Conservation (phyloP, 805 yeast genomes). For the Cyberlindnera mycetangii region DNA sequence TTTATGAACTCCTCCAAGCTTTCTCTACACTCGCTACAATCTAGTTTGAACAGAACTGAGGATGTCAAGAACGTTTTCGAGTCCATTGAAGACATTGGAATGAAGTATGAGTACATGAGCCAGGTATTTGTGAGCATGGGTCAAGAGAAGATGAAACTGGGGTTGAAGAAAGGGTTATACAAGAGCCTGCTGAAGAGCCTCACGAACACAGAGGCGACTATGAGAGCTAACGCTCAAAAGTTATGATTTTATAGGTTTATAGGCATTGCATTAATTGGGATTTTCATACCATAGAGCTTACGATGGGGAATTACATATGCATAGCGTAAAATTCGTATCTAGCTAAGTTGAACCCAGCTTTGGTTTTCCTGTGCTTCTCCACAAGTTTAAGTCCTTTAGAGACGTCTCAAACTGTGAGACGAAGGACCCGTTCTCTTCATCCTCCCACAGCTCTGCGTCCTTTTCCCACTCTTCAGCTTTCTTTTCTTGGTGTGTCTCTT, state of each 20-base stretch:
- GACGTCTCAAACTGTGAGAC: neutral
- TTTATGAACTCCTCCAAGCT: slow-evolving; percentile 20
- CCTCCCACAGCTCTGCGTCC: slow-evolving; percentile 5
- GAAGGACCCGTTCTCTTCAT: slow-evolving; percentile 1
- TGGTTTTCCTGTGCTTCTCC: neutral
- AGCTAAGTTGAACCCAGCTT: too few species aligned
- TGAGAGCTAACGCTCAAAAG: slow-evolving; percentile 1
- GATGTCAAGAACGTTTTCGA: slow-evolving; percentile 18
- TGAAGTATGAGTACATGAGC: slow-evolving; percentile 20
- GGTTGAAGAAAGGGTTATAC: slow-evolving; percentile 16
- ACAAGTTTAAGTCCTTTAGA: neutral
- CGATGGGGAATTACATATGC: neutral
- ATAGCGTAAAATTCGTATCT: too few species aligned
- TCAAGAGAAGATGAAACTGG: slow-evolving; percentile 17
- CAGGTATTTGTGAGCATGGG: slow-evolving; percentile 23
- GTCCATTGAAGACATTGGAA: slow-evolving; percentile 18
- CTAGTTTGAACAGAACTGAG: slow-evolving; percentile 14
- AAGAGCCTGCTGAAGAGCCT: slow-evolving; percentile 15
- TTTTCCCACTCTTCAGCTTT: slow-evolving; percentile 8
- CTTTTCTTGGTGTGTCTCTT: slow-evolving; percentile 2
- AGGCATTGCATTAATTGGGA: neutral
- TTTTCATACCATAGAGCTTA: too few species aligned
- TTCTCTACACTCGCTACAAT: slow-evolving; percentile 10
- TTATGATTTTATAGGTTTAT: neutral
- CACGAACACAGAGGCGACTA: slow-evolving; percentile 2